These are phyloP conservation scores for Delonix regia DNA, from an alignment of 306 rosid genomes.

Conservation along the genomic window DNA sequence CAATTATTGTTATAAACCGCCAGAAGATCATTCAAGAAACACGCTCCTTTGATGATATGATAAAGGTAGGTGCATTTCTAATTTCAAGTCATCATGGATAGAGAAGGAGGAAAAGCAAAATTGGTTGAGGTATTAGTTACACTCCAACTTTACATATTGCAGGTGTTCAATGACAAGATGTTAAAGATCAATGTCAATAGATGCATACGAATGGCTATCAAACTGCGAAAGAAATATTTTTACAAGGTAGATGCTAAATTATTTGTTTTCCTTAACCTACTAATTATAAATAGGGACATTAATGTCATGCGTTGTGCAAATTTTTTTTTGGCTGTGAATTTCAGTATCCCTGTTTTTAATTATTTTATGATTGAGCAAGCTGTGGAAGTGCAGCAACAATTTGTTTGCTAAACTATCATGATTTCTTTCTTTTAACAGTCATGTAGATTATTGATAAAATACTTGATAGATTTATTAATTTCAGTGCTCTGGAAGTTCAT, in stretches of 20 bases:
- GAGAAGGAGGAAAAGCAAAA: constrained; percentile 8
- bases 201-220: constrained; percentile 75
- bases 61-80: constrained; percentile 67
- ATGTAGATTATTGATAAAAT: background rate
- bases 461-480: constrained; percentile 5
- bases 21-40: constrained; percentile 77
- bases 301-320: constrained; percentile 24
- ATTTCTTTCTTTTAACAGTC: constrained; percentile 14
- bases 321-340: constrained; percentile 26
- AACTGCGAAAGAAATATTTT: constrained; percentile 80
- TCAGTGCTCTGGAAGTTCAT: constrained; percentile 11
- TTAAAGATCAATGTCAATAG: constrained; percentile 77
- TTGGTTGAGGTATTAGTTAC: background rate
- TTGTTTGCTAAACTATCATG: constrained; percentile 24
- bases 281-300: constrained; percentile 13
- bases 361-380: constrained; percentile 13
- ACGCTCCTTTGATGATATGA: constrained; percentile 83
- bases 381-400: background rate
- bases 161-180: constrained; percentile 87
- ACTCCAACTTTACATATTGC: constrained; percentile 33
- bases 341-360: constrained; percentile 10
- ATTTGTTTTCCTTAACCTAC: constrained; percentile 19
- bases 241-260: constrained; percentile 60
- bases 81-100: constrained; percentile 4
- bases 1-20: constrained; percentile 76